Percentiles rank a stretch among this genome's conserved stretches.
Conservation (phyloP, 768 basidiomycete genomes). For the Kwoniella bestiolae region DNA sequence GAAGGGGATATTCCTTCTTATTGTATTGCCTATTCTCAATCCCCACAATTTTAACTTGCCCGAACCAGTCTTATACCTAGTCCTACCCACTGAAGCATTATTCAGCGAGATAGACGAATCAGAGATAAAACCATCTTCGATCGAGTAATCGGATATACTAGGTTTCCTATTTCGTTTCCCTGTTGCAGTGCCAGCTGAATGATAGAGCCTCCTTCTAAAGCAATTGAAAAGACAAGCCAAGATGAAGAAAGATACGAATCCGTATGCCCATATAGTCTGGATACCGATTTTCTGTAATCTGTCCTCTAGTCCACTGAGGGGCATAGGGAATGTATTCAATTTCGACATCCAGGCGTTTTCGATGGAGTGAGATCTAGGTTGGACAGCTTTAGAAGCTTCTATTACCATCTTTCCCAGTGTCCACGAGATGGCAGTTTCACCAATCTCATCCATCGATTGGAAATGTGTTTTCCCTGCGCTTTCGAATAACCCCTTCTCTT, state of each 20-base stretch:
- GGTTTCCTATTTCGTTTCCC: slow-evolving; percentile 34
- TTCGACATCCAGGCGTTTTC: slow-evolving; percentile 33
- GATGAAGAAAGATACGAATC: slow-evolving; percentile 34
- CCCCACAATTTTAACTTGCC: slow-evolving; percentile 17
- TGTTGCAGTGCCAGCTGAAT: background rate
- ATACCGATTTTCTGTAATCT: slow-evolving; percentile 41
- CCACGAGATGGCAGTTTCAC: slow-evolving; percentile 94
- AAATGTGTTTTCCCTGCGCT: slow-evolving; percentile 62
- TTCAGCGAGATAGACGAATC: slow-evolving; percentile 8
- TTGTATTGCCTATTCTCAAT: slow-evolving; percentile 9
- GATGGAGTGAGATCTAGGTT: slow-evolving; percentile 24
- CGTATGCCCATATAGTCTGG: slow-evolving; percentile 50
- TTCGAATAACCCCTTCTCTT: slow-evolving; percentile 72
- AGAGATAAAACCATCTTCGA: slow-evolving; percentile 19
- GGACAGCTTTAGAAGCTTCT: slow-evolving; percentile 71
- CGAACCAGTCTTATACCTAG: slow-evolving; percentile 7
- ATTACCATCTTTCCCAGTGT: slow-evolving; percentile 98
- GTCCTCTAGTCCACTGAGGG: slow-evolving; percentile 24
- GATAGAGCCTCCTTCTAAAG: slow-evolving; percentile 29
- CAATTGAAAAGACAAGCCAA: slow-evolving; percentile 33
- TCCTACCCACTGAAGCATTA: background rate
- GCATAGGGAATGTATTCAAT: slow-evolving; percentile 14
- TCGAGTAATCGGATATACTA: slow-evolving; percentile 30
- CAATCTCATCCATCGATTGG: slow-evolving; percentile 89
- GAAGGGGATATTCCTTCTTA: slow-evolving; percentile 10